A percentile compares a stretch with the other conserved stretches of the same genome.
Conservation (phyloP, 768 basidiomycete genomes). For the Dentipellis fragilis region DNA sequence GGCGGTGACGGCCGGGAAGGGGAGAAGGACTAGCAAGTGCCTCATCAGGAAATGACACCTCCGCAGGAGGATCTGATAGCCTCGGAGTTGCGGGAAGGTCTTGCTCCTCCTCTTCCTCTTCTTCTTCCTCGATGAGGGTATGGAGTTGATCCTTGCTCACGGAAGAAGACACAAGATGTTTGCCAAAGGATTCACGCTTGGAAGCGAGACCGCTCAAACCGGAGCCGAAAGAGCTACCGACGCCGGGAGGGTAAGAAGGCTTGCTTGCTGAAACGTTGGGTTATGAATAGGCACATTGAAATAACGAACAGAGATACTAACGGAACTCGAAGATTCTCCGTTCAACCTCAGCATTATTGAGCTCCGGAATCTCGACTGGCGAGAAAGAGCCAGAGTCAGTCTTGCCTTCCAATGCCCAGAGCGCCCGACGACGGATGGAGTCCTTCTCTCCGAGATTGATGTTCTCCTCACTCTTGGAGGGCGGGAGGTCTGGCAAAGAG, state of each 20-base stretch:
- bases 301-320: conserved; percentile 28
- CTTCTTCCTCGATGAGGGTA: conserved; percentile 79
- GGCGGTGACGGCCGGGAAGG: conserved; percentile 44
- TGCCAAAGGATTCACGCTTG: conserved; percentile 78
- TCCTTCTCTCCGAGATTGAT: conserved; percentile 64
- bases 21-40: conserved; percentile 16
- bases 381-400: conserved; percentile 51
- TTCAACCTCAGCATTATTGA: conserved; percentile 48
- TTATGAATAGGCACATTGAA: neutral
- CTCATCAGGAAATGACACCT: conserved; percentile 6
- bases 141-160: conserved; percentile 63
- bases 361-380: conserved; percentile 79
- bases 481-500: conserved; percentile 54
- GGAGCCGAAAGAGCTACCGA: conserved; percentile 31
- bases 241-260: conserved; percentile 44
- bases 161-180: conserved; percentile 51
- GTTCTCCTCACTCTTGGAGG: conserved; percentile 54
- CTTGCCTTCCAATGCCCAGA: conserved; percentile 84
- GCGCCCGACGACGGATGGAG: conserved; percentile 71
- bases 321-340: conserved; percentile 56
- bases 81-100: conserved; percentile 8
- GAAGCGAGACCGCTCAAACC: conserved; percentile 33
- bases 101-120: conserved; percentile 65
- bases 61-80: neutral
- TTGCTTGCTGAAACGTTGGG: conserved; percentile 41